Base-by-base conservation (phyloP, 225 moss, liverwort and hornwort genomes). In the Physcomitrium patens region DNA sequence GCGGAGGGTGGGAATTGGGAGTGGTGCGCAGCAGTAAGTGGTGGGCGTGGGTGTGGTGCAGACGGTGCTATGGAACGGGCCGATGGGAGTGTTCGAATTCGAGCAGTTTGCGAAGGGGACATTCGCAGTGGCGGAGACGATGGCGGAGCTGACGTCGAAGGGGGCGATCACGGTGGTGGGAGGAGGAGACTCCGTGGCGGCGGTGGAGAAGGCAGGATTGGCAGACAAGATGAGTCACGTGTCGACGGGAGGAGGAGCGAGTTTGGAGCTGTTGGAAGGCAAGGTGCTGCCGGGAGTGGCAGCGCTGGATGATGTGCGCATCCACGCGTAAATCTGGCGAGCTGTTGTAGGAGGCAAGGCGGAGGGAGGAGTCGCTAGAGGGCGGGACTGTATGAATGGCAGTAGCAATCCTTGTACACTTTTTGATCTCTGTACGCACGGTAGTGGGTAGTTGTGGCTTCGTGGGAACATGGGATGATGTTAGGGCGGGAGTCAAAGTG, bases 11-110 rank as follows among this genome's bases (percentile, higher is more conserved):
- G 8, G 5, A 43, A 13, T 49, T 18, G 50, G 1, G 50, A 14
- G 8, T 12, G 3, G 47, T 20, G 0, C 37, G 19, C 53, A 11
- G 53, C 0, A 37, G 52, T 7, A 13, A n/a, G 42, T 12, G 43
- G 50, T 45, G 14, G 2, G 49, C n/a, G 55, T 18, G 18, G 9
- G 14, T 8, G 60, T 10, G 60, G 64, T 68, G 86, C 87, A 95
- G 96, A 99, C 97, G 58, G 90, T 99, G 53, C 13, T 94, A 70
- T 99, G 97, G 97, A 99, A 99, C 51, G 97, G 97, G 12, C 97
- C 97, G 0, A 99, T 99, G 97, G 97, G 97, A 19, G 97, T 99
- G 55, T 99, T 99, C 56, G 97, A 94, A 72, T 99, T 94, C 27
- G 91, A 94, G 0, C 67, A 78, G 5, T 99, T 97, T 28, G 17